Base-by-base conservation (phyloP, 2,329 filamentous ascomycete genomes). In the Pseudogymnoascus sp. region DNA sequence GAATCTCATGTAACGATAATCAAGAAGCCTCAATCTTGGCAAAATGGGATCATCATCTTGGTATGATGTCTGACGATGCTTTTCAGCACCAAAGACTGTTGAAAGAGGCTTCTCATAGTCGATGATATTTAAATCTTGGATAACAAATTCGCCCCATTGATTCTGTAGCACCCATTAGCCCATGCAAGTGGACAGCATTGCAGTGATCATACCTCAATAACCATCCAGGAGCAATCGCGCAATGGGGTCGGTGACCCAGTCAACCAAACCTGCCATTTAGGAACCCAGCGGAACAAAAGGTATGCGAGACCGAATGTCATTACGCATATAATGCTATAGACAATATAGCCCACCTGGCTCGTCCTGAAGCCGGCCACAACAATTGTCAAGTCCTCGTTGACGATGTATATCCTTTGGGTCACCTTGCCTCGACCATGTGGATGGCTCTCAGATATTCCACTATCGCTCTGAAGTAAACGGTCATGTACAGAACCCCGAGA, bases 1-100 rank as follows among this genome's bases (percentile, higher is more conserved):
- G 71, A 99, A 92, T 61, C 92, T 89, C 67, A 99, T 89, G 73
- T 99, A 98, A 68, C 95, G 88, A 76, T 98, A 99, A 72, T 96
- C 91, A 64, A 99, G 79, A 62, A 87, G 89, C 25, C 89, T 86
- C 16, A 99, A 81, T 65, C 88, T 80, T 14, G 84, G 81, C 67
- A 99, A 79, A 23, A 95, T 83, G 2, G 92, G 92, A 71, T 96
- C 92, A 71, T 90, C 87, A 65, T 90, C 85, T 21, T 86, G 84
- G 65, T 86, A 84, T 16, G 85, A 76, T 60, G 81, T 79, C 0
- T 78, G 77, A 51, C 80, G 79, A 61, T 81, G 75, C 75, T 91
- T 92, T 63, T 86, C 84, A 1, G 82, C 78, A 0, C 90, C 90
- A 72, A 93, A 93, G 0, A 88, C 81, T 0, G 83, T 85, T 64